A percentile compares a stretch with the other conserved stretches of the same genome.
Conservation (phyloP, 164 flowering plant genomes). For the Tinospora cordifolia region DNA sequence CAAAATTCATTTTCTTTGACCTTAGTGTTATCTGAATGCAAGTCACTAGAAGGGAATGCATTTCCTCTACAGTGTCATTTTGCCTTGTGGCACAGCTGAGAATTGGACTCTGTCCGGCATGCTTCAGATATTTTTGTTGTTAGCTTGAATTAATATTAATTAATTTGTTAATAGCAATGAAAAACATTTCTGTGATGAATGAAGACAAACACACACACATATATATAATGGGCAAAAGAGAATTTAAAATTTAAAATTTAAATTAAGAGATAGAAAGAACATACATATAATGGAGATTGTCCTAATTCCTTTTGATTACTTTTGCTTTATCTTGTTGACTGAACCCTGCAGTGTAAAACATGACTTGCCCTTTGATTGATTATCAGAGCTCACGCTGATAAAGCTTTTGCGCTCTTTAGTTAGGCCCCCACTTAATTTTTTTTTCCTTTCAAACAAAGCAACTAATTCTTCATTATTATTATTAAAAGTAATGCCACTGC, state of each 20-base stretch:
- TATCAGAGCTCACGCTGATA: neutral
- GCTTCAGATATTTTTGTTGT: conserved; percentile 1
- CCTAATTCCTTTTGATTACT: neutral
- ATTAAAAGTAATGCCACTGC: no score
- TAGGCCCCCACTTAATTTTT: neutral
- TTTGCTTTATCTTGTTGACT: neutral
- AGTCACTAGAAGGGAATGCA: neutral
- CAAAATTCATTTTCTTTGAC: neutral
- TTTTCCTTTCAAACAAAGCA: neutral
- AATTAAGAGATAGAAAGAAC: neutral
- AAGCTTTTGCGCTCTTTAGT: neutral
- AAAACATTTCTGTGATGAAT: neutral
- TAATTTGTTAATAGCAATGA: neutral
- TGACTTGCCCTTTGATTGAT: neutral
- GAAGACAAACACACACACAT: no score
- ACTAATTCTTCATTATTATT: neutral
- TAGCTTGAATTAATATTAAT: neutral
- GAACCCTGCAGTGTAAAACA: no score
- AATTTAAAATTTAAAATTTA: no score
- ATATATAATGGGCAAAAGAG: neutral
- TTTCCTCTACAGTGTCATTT: neutral
- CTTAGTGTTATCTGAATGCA: neutral
- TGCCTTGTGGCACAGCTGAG: neutral
- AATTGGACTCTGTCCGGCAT: neutral
- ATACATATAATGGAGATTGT: neutral